phyloP scores from a whole-genome alignment of 805 yeast genomes.

The Candida sanyiensis region DNA sequence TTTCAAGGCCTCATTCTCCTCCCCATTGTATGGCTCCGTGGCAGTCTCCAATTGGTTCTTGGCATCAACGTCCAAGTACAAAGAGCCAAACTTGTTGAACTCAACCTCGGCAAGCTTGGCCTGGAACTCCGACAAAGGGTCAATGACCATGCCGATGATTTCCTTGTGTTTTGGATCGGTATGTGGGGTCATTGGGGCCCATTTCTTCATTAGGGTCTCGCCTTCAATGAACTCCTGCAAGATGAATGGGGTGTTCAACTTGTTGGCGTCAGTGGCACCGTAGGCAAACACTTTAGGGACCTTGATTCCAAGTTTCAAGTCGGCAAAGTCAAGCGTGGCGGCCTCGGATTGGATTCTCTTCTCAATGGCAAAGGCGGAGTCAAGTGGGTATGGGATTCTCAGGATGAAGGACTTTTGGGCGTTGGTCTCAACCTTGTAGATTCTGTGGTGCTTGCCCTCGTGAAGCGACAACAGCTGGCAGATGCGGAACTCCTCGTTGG shows the following conservation, averaged over 20 bases:
- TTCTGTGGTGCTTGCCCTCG: slow-evolving; percentile 91
- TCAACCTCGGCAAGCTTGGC: slow-evolving; percentile 46
- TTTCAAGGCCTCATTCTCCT: slow-evolving; percentile 41
- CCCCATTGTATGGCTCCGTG: slow-evolving; percentile 52
- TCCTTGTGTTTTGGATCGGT: slow-evolving; percentile 46
- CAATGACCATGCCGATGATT: slow-evolving; percentile 54
- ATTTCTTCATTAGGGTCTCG: slow-evolving; percentile 74
- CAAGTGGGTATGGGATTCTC: slow-evolving; percentile 80
- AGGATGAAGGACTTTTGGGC: slow-evolving; percentile 59
- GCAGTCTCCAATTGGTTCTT: slow-evolving; percentile 25
- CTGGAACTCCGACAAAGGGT: slow-evolving; percentile 68
- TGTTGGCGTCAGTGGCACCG: slow-evolving; percentile 56
- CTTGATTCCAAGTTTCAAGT: slow-evolving; percentile 54
- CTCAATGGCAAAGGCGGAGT: slow-evolving; percentile 57
- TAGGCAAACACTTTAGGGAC: slow-evolving; percentile 72
- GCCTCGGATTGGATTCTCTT: slow-evolving; percentile 80
- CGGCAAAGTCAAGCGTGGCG: slow-evolving; percentile 84
- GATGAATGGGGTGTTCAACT: slow-evolving; percentile 67
- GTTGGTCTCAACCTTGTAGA: slow-evolving; percentile 66
- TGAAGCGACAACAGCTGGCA: slow-evolving; percentile 77
- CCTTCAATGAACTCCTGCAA: slow-evolving; percentile 79
- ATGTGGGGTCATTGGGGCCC: slow-evolving; percentile 79
- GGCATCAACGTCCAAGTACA: slow-evolving; percentile 74
- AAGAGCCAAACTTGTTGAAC: slow-evolving; percentile 74
- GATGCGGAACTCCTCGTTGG: slow-evolving; percentile 43